A percentile compares a stretch with the other conserved stretches of the same genome.
phyloP scores from a whole-genome alignment of 306 rosid species.

The Malus fusca region DNA sequence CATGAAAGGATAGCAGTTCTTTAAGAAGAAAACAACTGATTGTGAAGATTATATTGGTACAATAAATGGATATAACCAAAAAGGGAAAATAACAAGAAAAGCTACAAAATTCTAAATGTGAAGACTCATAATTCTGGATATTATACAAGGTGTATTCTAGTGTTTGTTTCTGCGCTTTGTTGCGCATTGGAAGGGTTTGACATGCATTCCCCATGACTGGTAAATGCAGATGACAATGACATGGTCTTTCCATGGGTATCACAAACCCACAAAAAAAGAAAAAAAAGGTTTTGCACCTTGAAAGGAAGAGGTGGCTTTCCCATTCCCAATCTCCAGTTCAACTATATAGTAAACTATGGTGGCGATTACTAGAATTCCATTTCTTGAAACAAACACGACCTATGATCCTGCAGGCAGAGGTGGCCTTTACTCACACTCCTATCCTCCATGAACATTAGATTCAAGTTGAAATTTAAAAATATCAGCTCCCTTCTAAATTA shows the following conservation, averaged over 20 bases:
- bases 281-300: neutral
- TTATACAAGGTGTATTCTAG: neutral
- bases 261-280: neutral
- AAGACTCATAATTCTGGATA: neutral
- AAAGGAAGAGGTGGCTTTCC: neutral
- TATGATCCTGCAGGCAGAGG: neutral
- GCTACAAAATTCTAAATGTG: neutral
- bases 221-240: neutral
- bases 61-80: neutral
- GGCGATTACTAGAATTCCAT: neutral
- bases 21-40: neutral
- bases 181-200: neutral
- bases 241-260: neutral
- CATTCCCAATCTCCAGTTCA: neutral
- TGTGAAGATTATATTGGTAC: neutral
- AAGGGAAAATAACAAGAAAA: neutral
- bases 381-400: neutral
- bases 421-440: neutral
- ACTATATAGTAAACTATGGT: neutral
- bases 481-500: neutral
- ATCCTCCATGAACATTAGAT: constrained; percentile 5
- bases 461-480: constrained; percentile 12
- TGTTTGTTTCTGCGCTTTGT: neutral
- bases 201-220: neutral
- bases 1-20: neutral